These are phyloP conservation scores for Aureobasidium sp. DNA, from an alignment of 2,329 filamentous ascomycete genomes.

Conservation along the genomic window DNA sequence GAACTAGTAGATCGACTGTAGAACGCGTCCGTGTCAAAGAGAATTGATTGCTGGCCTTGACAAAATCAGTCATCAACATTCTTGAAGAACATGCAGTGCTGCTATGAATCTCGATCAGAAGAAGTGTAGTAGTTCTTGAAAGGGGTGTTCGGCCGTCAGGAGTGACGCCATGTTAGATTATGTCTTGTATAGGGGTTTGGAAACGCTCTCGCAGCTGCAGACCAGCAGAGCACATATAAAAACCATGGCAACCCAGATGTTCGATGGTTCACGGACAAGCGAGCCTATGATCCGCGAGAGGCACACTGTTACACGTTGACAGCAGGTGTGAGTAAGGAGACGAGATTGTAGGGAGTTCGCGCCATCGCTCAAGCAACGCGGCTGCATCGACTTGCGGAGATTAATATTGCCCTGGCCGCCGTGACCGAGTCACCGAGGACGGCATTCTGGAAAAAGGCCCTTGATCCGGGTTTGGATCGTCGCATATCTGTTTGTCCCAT, in stretches of 20 bases:
- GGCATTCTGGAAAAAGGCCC: background rate
- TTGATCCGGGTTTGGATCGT: background rate
- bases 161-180: background rate
- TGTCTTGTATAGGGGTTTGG: constrained; percentile 6
- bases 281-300: background rate
- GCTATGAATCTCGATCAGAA: background rate
- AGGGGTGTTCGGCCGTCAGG: background rate
- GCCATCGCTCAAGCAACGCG: constrained; percentile 8
- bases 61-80: background rate
- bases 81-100: background rate
- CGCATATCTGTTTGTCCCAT: background rate
- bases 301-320: constrained; percentile 4
- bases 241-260: background rate
- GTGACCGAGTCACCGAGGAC: background rate
- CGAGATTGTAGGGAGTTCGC: constrained; percentile 5
- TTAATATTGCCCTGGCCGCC: constrained; percentile 6
- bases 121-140: background rate
- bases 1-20: background rate
- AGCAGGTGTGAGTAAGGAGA: background rate
- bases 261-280: background rate
- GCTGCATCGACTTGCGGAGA: constrained; percentile 8
- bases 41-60: background rate
- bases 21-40: background rate
- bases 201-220: background rate
- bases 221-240: background rate